A percentile compares a stretch with the other conserved stretches of the same genome.
Conservation (phyloP, 1,284 basidiomycete genomes). For the Apiotrichum veenhuisii region DNA sequence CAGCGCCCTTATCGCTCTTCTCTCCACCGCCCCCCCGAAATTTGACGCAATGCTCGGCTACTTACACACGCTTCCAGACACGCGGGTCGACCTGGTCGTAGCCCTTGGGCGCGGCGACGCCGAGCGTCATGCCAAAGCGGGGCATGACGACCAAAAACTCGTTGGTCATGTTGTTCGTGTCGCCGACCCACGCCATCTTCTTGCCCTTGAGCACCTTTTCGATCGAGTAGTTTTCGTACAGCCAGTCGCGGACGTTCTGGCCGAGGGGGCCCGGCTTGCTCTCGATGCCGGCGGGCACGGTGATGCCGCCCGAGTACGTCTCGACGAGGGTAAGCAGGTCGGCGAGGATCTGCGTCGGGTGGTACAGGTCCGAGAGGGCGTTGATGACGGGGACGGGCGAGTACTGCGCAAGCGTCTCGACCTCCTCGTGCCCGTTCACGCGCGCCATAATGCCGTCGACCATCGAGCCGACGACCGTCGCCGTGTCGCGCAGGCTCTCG, state of each 20-base stretch:
- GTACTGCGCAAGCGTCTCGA: conserved; percentile 84
- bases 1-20: too few species aligned
- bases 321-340: conserved; percentile 89
- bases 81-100: conserved; percentile 63
- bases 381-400: conserved; percentile 92
- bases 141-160: conserved; percentile 96
- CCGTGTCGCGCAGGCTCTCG: conserved; percentile 79
- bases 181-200: conserved; percentile 89
- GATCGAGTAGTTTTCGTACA: conserved; percentile 25
- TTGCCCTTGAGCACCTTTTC: conserved; percentile 51
- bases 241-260: not conserved
- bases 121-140: conserved; percentile 79
- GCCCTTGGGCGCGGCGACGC: conserved; percentile 72
- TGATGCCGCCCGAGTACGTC: conserved; percentile 33
- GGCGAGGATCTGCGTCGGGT: conserved; percentile 92
- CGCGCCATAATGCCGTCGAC: conserved; percentile 96
- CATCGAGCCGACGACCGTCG: conserved; percentile 84
- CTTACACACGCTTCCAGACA: conserved; percentile 72
- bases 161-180: conserved; percentile 93
- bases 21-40: too few species aligned
- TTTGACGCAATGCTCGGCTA: too few species aligned
- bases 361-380: conserved; percentile 91
- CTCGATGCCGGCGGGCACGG: not conserved
- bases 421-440: conserved; percentile 84
- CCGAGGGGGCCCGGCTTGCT: not conserved